A percentile compares a stretch with the other conserved stretches of the same genome.
Evolutionary conservation across 768 basidiomycete species (phyloP).

Genomic region (Tricholoma sp.): DNA sequence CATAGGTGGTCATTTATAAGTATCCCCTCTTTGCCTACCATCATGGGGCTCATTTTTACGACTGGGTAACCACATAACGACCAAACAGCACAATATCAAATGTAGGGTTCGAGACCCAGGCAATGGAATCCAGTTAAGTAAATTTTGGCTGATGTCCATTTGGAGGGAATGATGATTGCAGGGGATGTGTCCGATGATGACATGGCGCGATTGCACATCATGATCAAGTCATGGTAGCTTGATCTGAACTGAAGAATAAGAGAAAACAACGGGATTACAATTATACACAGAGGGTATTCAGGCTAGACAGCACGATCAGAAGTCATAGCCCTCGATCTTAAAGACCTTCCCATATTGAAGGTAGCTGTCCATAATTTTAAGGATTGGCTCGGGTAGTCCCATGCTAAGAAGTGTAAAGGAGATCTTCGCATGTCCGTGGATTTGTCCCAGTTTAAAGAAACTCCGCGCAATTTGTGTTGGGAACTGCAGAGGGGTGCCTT

Average conservation of each 20-base stretch:
- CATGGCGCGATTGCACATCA: neutral
- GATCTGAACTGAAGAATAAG: neutral
- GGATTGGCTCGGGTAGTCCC: slow-evolving; percentile 84
- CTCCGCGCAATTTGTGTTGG: slow-evolving; percentile 87
- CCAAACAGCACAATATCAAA: too few species aligned
- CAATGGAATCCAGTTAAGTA: too few species aligned
- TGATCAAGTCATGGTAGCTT: neutral
- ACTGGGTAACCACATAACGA: too few species aligned
- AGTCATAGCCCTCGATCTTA: slow-evolving; percentile 83
- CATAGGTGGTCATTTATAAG: too few species aligned
- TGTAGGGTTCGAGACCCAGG: too few species aligned
- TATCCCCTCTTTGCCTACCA: too few species aligned
- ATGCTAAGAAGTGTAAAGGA: slow-evolving; percentile 90
- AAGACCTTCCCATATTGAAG: slow-evolving; percentile 84
- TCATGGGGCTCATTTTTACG: too few species aligned
- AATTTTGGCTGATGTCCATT: too few species aligned
- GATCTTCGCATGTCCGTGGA: slow-evolving; percentile 93
- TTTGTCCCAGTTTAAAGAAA: slow-evolving; percentile 90
- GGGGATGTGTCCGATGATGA: neutral
- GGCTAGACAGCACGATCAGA: slow-evolving; percentile 32
- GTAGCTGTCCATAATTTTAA: slow-evolving; percentile 92
- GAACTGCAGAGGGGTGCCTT: slow-evolving; percentile 45
- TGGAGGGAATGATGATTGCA: too few species aligned
- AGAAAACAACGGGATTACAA: neutral
- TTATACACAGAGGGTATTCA: slow-evolving; percentile 5